Conservation (phyloP, 176 grass and related monocot species). For the Triticum urartu region DNA sequence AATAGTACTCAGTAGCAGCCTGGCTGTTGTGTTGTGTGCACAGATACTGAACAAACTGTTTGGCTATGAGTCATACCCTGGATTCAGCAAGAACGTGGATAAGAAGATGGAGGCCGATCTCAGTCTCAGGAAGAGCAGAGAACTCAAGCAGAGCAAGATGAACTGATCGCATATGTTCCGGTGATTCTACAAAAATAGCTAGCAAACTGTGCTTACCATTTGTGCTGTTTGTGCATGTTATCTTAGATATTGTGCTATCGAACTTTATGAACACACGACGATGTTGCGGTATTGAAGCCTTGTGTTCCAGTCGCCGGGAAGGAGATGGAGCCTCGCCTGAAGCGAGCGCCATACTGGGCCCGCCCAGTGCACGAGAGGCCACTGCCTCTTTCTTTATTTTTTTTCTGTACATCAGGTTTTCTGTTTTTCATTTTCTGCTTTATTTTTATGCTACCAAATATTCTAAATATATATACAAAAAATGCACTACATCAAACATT, state of each 20-base stretch:
- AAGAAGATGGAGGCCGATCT: slow-evolving; percentile 62
- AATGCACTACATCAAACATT: no score
- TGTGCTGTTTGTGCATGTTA: background rate
- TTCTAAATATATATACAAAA: no score
- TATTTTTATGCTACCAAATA: no score
- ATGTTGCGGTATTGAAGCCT: background rate
- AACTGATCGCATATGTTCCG: slow-evolving; percentile 8
- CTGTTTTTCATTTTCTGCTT: no score
- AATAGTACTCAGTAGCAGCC: background rate
- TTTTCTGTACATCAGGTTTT: no score
- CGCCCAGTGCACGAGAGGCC: no score
- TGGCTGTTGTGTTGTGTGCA: background rate
- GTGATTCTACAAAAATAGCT: background rate
- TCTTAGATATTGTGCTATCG: background rate
- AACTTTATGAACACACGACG: background rate
- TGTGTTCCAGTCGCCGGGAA: no score
- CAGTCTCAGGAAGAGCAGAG: slow-evolving; percentile 33
- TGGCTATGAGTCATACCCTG: slow-evolving; percentile 82
- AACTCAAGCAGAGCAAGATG: slow-evolving; percentile 46
- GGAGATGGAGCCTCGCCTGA: no score
- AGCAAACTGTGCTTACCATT: background rate
- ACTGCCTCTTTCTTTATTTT: no score
- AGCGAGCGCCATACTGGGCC: no score
- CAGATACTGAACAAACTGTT: slow-evolving; percentile 74
- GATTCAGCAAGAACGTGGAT: slow-evolving; percentile 72